Evolutionary conservation across 176 grass and related monocot species (phyloP).

Genomic region (Elaeis guineensis): DNA sequence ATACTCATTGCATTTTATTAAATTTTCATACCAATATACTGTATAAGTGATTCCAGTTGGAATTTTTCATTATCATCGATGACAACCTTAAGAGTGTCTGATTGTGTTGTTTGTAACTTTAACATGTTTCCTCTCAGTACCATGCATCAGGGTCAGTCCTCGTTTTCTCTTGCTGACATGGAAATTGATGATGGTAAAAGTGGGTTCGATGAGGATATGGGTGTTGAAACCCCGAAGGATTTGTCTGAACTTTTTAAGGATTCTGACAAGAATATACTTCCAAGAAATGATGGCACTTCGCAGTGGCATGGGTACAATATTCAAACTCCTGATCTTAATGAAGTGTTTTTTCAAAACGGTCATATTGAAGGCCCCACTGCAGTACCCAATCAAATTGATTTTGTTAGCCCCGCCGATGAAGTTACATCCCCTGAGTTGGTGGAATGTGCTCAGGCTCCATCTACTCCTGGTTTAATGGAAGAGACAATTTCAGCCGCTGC

Average conservation of each 20-base stretch:
- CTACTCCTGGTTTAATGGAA: slow-evolving; percentile 83
- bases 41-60: no score
- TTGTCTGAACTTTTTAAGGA: slow-evolving; percentile 31
- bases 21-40: no score
- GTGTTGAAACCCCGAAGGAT: slow-evolving; percentile 30
- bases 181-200: slow-evolving; percentile 55
- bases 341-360: slow-evolving; percentile 68
- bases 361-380: slow-evolving; percentile 39
- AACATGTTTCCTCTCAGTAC: slow-evolving; percentile 25
- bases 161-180: slow-evolving; percentile 51
- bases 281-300: slow-evolving; percentile 28
- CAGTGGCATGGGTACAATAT: slow-evolving; percentile 64
- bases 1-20: no score
- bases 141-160: slow-evolving; percentile 49
- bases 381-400: slow-evolving; percentile 41
- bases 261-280: slow-evolving; percentile 15
- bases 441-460: slow-evolving; percentile 67
- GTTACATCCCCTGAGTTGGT: slow-evolving; percentile 48
- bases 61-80: no score
- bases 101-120: not conserved
- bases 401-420: slow-evolving; percentile 29
- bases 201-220: slow-evolving; percentile 26
- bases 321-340: slow-evolving; percentile 85
- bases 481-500: slow-evolving; percentile 63
- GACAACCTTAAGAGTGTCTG: no score